Base-by-base conservation (phyloP, 163 green algal species). In the Volvox carteri region DNA sequence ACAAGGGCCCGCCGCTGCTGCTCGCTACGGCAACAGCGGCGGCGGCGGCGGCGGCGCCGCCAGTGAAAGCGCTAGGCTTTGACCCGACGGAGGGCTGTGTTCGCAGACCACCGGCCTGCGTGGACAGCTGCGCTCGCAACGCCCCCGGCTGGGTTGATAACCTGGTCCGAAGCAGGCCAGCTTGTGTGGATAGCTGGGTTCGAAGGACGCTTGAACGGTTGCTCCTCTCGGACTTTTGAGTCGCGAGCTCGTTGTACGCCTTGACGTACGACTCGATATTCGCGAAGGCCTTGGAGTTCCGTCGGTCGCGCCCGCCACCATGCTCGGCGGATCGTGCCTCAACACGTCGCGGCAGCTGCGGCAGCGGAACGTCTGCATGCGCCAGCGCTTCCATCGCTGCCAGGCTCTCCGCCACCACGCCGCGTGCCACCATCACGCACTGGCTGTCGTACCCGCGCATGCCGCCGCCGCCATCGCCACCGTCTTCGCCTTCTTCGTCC, bases 351-450 rank as follows among this genome's bases (percentile, higher is more conserved):
- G 81, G 81, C 81, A 88, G 67, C 42, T 65, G 25, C 2, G 81
- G 81, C 81, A 88, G 46, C 67, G 81, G 81, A 65, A 88, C 81
- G 23, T 88, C 68, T 4, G 81, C 81, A 0, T 33, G 33, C 11
- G 67, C 35, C 11, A 88, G 81, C 14, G 81, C 81, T 68, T 88
- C 35, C 81, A 88, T 88, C 0, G 67, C 50, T 33, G 67, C 81
- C 44, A 88, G 37, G 48, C 50, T 81, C 6, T 28, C 30, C 23
- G 81, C 81, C 11, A 80, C 81, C 67, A 88, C 12, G 12, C 81
- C 81, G 4, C 54, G 62, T 16, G 78, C 54, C 23, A 86, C 78
- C 7, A 25, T 9, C 56, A 86, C 21, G 30, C 75, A 18, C 16
- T 16, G 5, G 65, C 35, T 75, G 6, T 78, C 2, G 44, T 33